phyloP scores from a whole-genome alignment of 345 rosid species.

The Leavenworthia alabamica region DNA sequence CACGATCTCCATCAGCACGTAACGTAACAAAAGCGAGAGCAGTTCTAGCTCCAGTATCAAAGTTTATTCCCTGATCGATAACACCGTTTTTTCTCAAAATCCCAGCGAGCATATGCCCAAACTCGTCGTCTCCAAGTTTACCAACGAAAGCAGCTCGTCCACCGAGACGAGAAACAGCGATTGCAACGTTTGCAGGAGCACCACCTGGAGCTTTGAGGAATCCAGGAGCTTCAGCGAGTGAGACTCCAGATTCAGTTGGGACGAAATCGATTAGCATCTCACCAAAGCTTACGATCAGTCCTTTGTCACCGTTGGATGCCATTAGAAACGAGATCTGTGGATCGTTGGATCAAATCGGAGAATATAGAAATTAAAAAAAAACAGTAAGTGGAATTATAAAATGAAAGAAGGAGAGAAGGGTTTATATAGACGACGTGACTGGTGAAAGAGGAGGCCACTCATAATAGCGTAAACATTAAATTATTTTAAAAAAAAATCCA shows the following conservation, averaged over 20 bases:
- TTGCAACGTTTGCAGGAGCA: constrained; percentile 65
- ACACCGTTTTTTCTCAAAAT: constrained; percentile 52
- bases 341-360: constrained; percentile 21
- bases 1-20: constrained; percentile 54
- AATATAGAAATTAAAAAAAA: neutral
- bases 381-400: neutral
- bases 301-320: constrained; percentile 39
- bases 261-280: constrained; percentile 63
- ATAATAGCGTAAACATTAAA: neutral
- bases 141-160: constrained; percentile 55
- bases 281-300: constrained; percentile 40
- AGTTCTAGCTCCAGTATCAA: constrained; percentile 56
- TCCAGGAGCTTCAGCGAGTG: constrained; percentile 59
- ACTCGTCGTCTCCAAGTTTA: constrained; percentile 61
- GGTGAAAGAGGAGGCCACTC: neutral
- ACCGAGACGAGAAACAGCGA: constrained; percentile 48
- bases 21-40: constrained; percentile 62
- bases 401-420: neutral
- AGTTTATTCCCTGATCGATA: constrained; percentile 45
- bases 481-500: neutral
- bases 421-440: constrained; percentile 24
- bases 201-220: constrained; percentile 63
- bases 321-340: constrained; percentile 25
- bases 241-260: constrained; percentile 50
- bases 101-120: constrained; percentile 55